Conservation (phyloP, 78 protist genomes). For the Protostelium mycophagum region DNA sequence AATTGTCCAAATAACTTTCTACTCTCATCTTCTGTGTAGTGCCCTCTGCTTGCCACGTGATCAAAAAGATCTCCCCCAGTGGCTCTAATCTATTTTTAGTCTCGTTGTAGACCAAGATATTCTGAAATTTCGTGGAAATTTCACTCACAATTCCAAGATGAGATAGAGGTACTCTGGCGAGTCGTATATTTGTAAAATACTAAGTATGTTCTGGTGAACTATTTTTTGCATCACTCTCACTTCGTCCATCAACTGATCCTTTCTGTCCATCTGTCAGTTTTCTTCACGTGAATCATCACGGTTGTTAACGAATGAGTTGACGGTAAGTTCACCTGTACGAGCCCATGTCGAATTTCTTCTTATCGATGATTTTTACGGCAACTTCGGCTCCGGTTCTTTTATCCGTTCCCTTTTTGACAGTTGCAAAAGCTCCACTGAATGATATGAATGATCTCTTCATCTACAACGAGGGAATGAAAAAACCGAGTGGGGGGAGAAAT, state of each 20-base stretch:
- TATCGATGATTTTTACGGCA: constrained; percentile 61
- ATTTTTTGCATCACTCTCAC: constrained; percentile 34
- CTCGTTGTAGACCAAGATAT: neutral
- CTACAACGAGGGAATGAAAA: too few relatives aligned
- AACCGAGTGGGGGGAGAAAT: too few relatives aligned
- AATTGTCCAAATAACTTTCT: constrained; percentile 23
- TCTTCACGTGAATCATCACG: too few relatives aligned
- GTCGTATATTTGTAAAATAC: constrained; percentile 29
- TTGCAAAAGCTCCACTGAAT: constrained; percentile 38
- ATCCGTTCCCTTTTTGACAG: constrained; percentile 55
- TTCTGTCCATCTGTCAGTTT: constrained; percentile 22
- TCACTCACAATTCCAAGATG: constrained; percentile 27
- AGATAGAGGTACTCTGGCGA: constrained; percentile 31
- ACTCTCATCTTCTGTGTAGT: constrained; percentile 29
- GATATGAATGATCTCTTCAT: neutral
- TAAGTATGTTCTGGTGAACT: constrained; percentile 40
- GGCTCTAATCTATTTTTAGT: neutral
- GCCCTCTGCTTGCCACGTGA: constrained; percentile 1
- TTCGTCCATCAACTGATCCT: constrained; percentile 65
- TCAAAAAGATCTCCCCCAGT: constrained; percentile 36
- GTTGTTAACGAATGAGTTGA: neutral
- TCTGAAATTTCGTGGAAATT: neutral
- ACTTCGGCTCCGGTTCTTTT: constrained; percentile 39
- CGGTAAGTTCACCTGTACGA: neutral
- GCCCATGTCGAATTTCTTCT: constrained; percentile 27